Conservation (phyloP, 805 yeast genomes). For the Dipodascopsis uninucleata region DNA sequence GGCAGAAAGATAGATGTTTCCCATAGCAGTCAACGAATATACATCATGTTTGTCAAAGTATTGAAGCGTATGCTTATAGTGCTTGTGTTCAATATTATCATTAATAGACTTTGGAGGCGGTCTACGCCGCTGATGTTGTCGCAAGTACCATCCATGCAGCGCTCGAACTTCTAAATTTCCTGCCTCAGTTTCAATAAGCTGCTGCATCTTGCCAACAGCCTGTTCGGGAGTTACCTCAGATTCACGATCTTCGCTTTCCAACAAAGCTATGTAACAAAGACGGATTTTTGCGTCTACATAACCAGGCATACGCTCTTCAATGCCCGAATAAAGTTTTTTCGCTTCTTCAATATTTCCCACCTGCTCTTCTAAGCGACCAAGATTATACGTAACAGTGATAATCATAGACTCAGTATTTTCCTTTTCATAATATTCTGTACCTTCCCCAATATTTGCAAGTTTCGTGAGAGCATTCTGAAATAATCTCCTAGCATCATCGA, state of each 20-base stretch:
- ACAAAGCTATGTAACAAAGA: slow-evolving; percentile 55
- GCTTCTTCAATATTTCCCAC: slow-evolving; percentile 40
- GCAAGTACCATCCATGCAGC: slow-evolving; percentile 85
- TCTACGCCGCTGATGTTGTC: slow-evolving; percentile 35
- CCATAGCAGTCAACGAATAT: slow-evolving; percentile 85
- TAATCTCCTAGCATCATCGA: slow-evolving; percentile 52
- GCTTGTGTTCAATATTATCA: slow-evolving; percentile 63
- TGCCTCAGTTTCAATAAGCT: slow-evolving; percentile 51
- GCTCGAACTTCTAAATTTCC: slow-evolving; percentile 80
- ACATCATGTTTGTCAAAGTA: slow-evolving; percentile 77
- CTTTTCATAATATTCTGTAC: slow-evolving; percentile 29
- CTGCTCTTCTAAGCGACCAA: slow-evolving; percentile 69
- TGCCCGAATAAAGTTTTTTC: slow-evolving; percentile 48
- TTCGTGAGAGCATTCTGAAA: slow-evolving; percentile 49
- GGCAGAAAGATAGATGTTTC: slow-evolving; percentile 73
- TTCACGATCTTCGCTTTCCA: slow-evolving; percentile 40
- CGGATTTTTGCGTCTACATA: slow-evolving; percentile 76
- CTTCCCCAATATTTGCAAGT: slow-evolving; percentile 31
- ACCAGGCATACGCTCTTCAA: slow-evolving; percentile 60
- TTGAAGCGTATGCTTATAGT: slow-evolving; percentile 79
- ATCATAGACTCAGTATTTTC: slow-evolving; percentile 29
- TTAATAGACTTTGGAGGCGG: slow-evolving; percentile 46
- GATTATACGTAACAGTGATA: slow-evolving; percentile 60
- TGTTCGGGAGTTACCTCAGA: slow-evolving; percentile 25
- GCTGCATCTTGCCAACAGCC: slow-evolving; percentile 48